Base-by-base conservation (phyloP, 768 basidiomycete genomes). In the Cystofilobasidium ferigula region DNA sequence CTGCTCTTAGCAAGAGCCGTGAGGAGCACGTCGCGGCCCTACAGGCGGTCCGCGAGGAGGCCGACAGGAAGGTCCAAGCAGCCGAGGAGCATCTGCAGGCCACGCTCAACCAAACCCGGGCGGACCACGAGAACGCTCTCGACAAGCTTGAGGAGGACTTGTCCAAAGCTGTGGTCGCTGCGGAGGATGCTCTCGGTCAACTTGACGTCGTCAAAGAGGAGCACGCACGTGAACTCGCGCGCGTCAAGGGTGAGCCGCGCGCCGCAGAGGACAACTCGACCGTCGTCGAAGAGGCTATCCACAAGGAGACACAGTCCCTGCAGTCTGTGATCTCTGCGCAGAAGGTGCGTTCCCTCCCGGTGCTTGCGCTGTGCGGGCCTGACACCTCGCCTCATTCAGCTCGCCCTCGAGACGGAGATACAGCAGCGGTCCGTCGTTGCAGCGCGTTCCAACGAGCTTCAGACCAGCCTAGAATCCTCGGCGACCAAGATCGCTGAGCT, bases 101-200 rank as follows among this genome's bases (percentile, higher is more conserved):
- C 10, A 69, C 78, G 16, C 78, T 87, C 26, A 77, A 79, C 66
- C 78, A 75, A 32, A 77, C 82, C 10, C 78, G 76, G 32, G 77
- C 80, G 61, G 82, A 85, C 66, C 85, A 87, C 70, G 82, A 82
- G 59, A 79, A 78, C 42, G 71, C 77, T 8, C 47, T 86, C 14
- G 74, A 76, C 34, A 83, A 81, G 73, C 73, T 81, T 30, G 72
- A 74, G 20, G 76, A 48, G 12, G 59, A 68, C 36, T 47, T 65
- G 4, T 35, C 35, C 8, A 12, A 30, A 4, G 69, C 69, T n/a
- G 45, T 48, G 20, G 36, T 30, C 58, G 73, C 77, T 61, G 80
- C 72, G 68, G 53, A 60, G 32, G 64, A 65, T 35, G 67, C 61
- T 2, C 42, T 26, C 10, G 35, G 13, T 6, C 51, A 54, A 47